These are phyloP conservation scores for Suillus decipiens DNA, from an alignment of 768 basidiomycete species.

Conservation along the genomic window DNA sequence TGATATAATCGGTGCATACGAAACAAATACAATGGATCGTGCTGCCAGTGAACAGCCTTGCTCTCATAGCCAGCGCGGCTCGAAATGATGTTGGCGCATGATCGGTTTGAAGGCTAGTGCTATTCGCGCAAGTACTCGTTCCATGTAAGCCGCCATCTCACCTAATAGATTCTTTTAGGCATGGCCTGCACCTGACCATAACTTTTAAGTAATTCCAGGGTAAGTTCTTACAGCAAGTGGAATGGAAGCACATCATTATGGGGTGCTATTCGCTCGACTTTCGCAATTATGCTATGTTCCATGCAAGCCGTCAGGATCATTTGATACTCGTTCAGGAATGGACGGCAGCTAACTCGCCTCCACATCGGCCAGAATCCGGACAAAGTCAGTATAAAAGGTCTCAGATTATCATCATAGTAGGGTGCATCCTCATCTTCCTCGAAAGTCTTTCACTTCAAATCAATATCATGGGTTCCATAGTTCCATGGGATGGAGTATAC, in stretches of 20 bases:
- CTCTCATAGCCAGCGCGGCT: not conserved
- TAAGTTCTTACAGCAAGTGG: not conserved
- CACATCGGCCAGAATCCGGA: no score
- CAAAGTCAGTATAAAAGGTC: not conserved
- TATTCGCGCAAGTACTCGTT: not conserved
- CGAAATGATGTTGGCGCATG: not conserved
- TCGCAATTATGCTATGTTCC: not conserved
- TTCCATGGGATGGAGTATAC: not conserved
- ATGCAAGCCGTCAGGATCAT: not conserved
- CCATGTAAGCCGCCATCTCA: no score
- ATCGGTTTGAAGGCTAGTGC: not conserved
- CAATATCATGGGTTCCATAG: not conserved
- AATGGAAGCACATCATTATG: not conserved
- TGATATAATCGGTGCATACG: not conserved
- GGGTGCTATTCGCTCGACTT: not conserved
- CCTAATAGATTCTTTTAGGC: not conserved
- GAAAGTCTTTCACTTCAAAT: not conserved
- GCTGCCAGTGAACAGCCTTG: not conserved
- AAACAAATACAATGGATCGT: not conserved
- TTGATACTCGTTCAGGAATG: not conserved
- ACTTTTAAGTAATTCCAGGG: no score
- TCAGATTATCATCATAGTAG: not conserved
- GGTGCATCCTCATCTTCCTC: not conserved
- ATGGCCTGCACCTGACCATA: no score
- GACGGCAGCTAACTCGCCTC: no score